Evolutionary conservation across 1,284 basidiomycete species (phyloP).

Genomic region (Fistulinella staudtii): DNA sequence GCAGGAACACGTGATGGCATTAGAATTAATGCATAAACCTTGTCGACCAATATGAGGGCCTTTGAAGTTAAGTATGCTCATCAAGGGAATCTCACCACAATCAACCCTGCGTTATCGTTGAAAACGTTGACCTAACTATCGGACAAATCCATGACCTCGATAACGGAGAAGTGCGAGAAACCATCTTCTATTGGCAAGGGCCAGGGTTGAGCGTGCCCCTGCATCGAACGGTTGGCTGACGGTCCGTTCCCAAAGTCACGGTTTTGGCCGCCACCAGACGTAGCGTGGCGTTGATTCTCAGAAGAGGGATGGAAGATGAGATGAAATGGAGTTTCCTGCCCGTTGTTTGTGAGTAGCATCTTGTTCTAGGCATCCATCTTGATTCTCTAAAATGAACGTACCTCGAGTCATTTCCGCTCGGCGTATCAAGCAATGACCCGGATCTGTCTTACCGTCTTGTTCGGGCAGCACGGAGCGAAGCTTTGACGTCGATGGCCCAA

Average conservation of each 20-base stretch:
- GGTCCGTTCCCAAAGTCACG: too few species aligned
- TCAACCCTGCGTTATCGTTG: neutral
- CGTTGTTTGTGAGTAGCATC: too few species aligned
- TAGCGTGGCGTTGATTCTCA: neutral
- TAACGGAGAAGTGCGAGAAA: neutral
- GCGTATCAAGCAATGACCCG: conserved; percentile 2
- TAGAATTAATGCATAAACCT: neutral
- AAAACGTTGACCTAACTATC: conserved; percentile 1
- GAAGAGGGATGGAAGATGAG: neutral
- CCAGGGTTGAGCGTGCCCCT: neutral
- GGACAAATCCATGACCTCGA: neutral
- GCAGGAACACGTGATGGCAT: too few species aligned
- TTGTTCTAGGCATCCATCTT: conserved; percentile 1
- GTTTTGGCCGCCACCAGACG: neutral
- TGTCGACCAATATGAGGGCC: too few species aligned
- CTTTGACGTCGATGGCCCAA: conserved; percentile 5
- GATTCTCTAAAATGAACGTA: conserved; percentile 2
- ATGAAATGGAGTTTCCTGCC: neutral
- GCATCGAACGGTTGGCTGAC: neutral
- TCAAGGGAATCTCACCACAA: conserved; percentile 4
- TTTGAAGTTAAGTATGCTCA: too few species aligned
- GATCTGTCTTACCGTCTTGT: conserved; percentile 3
- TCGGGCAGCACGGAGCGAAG: too few species aligned
- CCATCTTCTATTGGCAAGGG: neutral
- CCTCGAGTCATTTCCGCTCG: conserved; percentile 11